Percentiles rank a stretch among this genome's conserved stretches.
phyloP scores from a whole-genome alignment of 192 early-diverging fungal genomes.

The Coemansia sp. region DNA sequence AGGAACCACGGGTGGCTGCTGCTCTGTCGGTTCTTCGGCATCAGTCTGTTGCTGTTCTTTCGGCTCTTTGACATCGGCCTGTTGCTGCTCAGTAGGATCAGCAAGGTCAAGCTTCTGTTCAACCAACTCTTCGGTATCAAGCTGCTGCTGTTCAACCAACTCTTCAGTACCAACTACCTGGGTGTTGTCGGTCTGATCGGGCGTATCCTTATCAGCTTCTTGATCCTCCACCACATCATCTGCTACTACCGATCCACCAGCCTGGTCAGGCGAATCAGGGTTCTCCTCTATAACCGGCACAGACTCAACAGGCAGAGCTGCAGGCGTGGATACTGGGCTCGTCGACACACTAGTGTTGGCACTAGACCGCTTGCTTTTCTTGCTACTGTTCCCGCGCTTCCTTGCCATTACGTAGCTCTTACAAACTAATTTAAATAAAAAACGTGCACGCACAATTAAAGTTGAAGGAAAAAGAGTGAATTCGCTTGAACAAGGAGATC shows the following conservation, averaged over 20 bases:
- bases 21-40: neutral
- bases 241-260: neutral
- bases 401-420: conserved; percentile 22
- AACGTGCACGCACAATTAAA: neutral
- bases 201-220: neutral
- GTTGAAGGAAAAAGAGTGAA: neutral
- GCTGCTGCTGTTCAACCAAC: neutral
- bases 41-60: too few species aligned
- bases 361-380: conserved; percentile 29
- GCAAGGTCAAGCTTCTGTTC: neutral
- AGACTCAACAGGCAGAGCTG: neutral
- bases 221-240: neutral
- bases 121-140: neutral
- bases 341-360: conserved; percentile 17
- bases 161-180: neutral
- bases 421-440: neutral
- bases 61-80: too few species aligned
- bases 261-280: conserved; percentile 3
- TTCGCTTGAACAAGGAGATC: neutral
- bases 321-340: conserved; percentile 19
- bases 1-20: neutral
- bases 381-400: conserved; percentile 31
- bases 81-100: neutral
- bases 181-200: neutral
- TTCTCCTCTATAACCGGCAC: conserved; percentile 2